These are phyloP conservation scores for Coffea humblotiana DNA, from an alignment of 305 asterid species.

Conservation along the genomic window DNA sequence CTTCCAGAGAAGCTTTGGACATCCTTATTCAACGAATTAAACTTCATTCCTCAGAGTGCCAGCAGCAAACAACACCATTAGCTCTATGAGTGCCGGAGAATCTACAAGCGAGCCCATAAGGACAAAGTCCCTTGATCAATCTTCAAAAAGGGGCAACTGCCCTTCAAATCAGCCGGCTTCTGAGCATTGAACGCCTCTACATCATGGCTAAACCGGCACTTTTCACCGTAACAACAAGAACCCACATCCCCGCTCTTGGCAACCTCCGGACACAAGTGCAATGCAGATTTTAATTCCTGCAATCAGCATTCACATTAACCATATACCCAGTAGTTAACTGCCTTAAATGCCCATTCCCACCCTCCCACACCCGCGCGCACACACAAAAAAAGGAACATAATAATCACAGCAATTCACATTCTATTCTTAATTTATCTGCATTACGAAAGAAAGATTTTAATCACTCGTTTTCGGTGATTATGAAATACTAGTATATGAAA, in stretches of 20 bases:
- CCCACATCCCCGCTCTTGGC: constrained; percentile 67
- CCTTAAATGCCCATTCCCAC: no score
- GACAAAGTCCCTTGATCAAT: constrained; percentile 61
- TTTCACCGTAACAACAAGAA: constrained; percentile 60
- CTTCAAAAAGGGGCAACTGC: constrained; percentile 69
- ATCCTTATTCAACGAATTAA: constrained; percentile 66
- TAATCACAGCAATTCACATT: no score
- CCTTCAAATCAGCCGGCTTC: constrained; percentile 91
- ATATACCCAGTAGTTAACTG: no score
- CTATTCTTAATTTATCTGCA: background rate
- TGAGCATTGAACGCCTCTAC: constrained; percentile 68
- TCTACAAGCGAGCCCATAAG: constrained; percentile 82
- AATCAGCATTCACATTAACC: background rate
- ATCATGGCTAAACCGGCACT: constrained; percentile 93
- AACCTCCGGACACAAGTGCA: constrained; percentile 74
- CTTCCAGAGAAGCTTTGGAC: constrained; percentile 94
- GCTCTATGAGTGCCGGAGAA: constrained; percentile 66
- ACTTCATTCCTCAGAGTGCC: constrained; percentile 42
- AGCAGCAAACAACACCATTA: constrained; percentile 23
- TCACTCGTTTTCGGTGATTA: background rate
- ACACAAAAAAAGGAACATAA: no score
- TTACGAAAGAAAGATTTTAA: background rate
- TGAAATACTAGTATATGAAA: background rate
- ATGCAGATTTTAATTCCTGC: constrained; percentile 69
- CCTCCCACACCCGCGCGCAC: no score